Evolutionary conservation across 805 yeast species (phyloP).

Genomic region (Nakazawaea peltata): DNA sequence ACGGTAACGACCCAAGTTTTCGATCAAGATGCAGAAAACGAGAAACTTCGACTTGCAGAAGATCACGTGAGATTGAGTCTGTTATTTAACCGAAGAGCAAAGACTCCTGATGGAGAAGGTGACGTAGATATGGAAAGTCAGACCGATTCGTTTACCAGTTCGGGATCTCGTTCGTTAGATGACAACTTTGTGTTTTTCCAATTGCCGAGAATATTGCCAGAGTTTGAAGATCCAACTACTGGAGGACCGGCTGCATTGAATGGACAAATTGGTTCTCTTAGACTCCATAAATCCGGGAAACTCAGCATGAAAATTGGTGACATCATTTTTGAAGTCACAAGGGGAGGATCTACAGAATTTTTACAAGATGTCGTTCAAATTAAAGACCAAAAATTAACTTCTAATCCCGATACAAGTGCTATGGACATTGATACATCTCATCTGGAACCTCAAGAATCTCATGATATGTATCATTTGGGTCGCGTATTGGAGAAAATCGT

Average conservation of each 20-base stretch:
- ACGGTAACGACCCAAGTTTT: not conserved
- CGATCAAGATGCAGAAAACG: conserved; percentile 16
- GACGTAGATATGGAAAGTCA: conserved; percentile 6
- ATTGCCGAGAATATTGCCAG: conserved; percentile 36
- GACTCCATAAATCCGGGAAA: conserved; percentile 80
- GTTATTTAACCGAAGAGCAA: conserved; percentile 15
- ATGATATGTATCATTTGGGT: conserved; percentile 43
- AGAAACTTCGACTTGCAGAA: conserved; percentile 22
- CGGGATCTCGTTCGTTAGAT: not conserved
- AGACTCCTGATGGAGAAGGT: conserved; percentile 21
- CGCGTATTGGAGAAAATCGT: conserved; percentile 47
- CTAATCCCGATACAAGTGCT: no score
- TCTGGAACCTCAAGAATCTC: conserved; percentile 27
- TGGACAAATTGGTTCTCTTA: conserved; percentile 67
- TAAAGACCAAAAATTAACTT: no score
- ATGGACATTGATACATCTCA: no score
- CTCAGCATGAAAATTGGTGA: conserved; percentile 68
- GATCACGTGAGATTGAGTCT: conserved; percentile 31
- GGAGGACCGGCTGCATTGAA: conserved; percentile 12
- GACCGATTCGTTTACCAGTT: not conserved
- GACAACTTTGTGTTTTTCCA: conserved; percentile 29
- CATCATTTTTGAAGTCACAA: conserved; percentile 55
- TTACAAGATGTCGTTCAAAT: conserved; percentile 57
- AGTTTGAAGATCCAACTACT: conserved; percentile 16
- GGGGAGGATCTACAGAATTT: conserved; percentile 63